Conservation (phyloP, 257 asterid genomes). For the Jasminum sambac region DNA sequence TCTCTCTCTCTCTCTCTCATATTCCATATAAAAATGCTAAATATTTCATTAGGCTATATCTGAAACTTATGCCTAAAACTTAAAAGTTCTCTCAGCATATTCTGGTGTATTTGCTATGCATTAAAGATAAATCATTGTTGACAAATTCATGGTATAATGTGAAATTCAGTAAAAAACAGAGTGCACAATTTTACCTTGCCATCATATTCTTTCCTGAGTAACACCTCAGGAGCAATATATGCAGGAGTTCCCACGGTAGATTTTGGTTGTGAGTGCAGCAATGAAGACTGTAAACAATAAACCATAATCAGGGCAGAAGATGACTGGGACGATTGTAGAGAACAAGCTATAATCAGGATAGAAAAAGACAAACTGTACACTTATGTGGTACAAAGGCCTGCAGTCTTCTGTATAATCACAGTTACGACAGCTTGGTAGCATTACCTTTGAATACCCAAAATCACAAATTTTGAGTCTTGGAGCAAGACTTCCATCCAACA, state of each 20-base stretch:
- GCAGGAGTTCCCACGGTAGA: conserved; percentile 96
- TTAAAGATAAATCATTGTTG: background rate
- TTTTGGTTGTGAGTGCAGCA: conserved; percentile 90
- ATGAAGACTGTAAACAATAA: conserved; percentile 60
- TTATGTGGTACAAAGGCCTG: background rate
- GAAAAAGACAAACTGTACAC: conserved; percentile 10
- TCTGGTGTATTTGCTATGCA: background rate
- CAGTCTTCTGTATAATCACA: background rate
- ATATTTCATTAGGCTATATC: background rate
- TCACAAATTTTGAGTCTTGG: conserved; percentile 90
- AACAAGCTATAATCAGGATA: conserved; percentile 22
- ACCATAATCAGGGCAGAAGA: conserved; percentile 11
- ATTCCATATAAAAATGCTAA: no score
- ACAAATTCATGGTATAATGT: background rate
- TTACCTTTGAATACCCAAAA: conserved; percentile 93
- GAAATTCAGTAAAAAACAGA: conserved; percentile 5
- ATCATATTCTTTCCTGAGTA: conserved; percentile 74
- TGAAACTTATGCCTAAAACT: conserved; percentile 1
- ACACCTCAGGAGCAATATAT: conserved; percentile 87
- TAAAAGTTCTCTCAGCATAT: conserved; percentile 9
- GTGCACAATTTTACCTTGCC: conserved; percentile 60
- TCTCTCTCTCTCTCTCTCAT: no score
- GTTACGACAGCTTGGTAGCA: conserved; percentile 11
- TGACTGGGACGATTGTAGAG: conserved; percentile 53
- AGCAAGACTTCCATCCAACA: conserved; percentile 90